These are phyloP conservation scores for Beta corolliflora DNA, from an alignment of 179 eudicot genomes.

Conservation along the genomic window DNA sequence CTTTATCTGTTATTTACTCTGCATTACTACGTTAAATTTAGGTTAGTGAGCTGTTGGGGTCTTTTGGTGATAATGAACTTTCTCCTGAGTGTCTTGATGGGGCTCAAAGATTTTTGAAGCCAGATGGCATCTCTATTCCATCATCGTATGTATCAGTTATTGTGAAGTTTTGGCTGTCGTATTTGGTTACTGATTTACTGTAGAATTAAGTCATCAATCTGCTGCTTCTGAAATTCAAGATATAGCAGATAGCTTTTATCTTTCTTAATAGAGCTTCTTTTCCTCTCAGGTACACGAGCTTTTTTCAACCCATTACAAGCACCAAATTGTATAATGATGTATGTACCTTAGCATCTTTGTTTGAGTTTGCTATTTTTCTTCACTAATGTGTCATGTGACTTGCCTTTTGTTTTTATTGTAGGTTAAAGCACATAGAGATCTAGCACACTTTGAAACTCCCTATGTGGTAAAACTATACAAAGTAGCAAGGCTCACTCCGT, in stretches of 20 bases:
- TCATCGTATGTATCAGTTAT: slow-evolving; percentile 64
- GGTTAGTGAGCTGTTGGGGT: slow-evolving; percentile 98
- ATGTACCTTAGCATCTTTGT: slow-evolving; percentile 18
- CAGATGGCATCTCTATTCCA: slow-evolving; percentile 94
- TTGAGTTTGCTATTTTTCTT: not conserved
- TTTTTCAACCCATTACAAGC: slow-evolving; percentile 87
- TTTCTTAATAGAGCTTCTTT: slow-evolving; percentile 13
- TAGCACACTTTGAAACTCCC: slow-evolving; percentile 89
- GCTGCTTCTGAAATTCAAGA: not conserved
- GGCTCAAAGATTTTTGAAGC: slow-evolving; percentile 85
- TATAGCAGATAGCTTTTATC: not conserved
- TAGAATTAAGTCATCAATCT: not conserved
- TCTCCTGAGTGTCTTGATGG: slow-evolving; percentile 99
- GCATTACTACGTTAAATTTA: slow-evolving; percentile 24
- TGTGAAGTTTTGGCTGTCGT: not conserved
- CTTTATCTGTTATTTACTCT: slow-evolving; percentile 14
- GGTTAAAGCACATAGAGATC: slow-evolving; percentile 90
- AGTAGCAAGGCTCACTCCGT: slow-evolving; percentile 86
- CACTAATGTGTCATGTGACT: slow-evolving; percentile 8
- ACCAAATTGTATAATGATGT: slow-evolving; percentile 90
- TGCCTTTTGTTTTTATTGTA: slow-evolving; percentile 31
- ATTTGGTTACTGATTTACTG: not conserved
- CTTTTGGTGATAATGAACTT: slow-evolving; percentile 98
- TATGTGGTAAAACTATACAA: slow-evolving; percentile 95
- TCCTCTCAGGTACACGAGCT: slow-evolving; percentile 90